phyloP scores from a whole-genome alignment of 345 rosid species.

The Ceriops tagal region DNA sequence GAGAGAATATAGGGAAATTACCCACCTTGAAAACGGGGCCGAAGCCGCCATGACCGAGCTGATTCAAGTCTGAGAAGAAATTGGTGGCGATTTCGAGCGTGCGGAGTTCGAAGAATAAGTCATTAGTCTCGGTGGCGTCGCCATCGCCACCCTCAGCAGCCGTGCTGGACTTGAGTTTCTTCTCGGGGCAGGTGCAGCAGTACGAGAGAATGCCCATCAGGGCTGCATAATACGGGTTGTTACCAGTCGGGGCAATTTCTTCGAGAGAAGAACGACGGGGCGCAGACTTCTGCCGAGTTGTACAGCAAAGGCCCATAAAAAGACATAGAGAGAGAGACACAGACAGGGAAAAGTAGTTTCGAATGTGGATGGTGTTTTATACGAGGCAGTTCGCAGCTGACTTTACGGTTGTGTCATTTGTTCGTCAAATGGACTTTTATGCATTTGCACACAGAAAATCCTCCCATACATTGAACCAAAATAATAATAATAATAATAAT shows the following conservation, averaged over 20 bases:
- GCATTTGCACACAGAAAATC: no score
- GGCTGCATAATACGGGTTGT: not conserved
- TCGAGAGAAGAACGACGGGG: slow-evolving; percentile 2
- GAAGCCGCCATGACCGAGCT: slow-evolving; percentile 87
- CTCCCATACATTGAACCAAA: no score
- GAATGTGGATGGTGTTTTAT: no score
- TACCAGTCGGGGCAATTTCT: no score
- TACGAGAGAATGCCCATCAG: slow-evolving; percentile 30
- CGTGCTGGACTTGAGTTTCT: slow-evolving; percentile 11
- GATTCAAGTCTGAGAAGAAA: slow-evolving; percentile 67
- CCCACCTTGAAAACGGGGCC: slow-evolving; percentile 86
- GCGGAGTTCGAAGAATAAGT: slow-evolving; percentile 59
- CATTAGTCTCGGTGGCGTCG: slow-evolving; percentile 24
- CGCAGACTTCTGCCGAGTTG: no score
- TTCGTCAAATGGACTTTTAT: no score
- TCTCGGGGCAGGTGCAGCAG: slow-evolving; percentile 29
- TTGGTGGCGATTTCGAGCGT: slow-evolving; percentile 68
- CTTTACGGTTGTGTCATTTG: no score
- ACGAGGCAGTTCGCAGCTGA: no score
- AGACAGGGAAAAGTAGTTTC: no score
- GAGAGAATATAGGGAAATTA: not conserved
- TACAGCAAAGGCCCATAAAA: no score
- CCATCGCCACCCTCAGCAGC: slow-evolving; percentile 21
- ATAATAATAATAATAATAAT: no score
- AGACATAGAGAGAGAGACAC: no score